Evolutionary conservation across 2,329 filamentous ascomycete species (phyloP), one percentile per base, ranked within the genome.

Genomic region (Trichophyton mentagrophytes): DNA sequence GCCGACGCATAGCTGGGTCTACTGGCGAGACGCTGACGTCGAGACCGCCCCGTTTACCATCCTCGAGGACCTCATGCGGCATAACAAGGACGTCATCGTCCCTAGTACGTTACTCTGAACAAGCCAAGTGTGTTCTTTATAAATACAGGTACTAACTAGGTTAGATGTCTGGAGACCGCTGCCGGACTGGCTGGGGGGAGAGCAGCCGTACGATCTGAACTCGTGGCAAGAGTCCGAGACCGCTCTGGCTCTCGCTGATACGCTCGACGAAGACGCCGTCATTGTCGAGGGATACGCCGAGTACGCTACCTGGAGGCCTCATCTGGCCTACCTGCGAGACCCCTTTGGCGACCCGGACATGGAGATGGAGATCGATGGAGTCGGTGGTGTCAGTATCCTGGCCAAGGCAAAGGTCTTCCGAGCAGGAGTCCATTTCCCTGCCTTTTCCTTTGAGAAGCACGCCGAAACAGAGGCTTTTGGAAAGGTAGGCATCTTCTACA

Each of bases 161-260:
- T 55, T 63, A 91, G 88, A 99, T 77, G 93, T 99, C 63, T 99
- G 93, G 93, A 86, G 93, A 65, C 93, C 93, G n/a, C 82, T 99
- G 56, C 93, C 93, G 5, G 93, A 99, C 74, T 99, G 93, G 93
- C 87, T 99, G 25, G 93, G 93, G 53, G 95, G 93, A 68, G 93
- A 99, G 73, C 93, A 99, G 72, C 93, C 93, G 1, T 99, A 99
- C 73, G 93, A 99, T 75, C 75, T 99, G 68, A 99, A 99, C 74
- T 97, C 92, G 15, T 99, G 93, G 93, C 93, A 99, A 74, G 93
- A 99, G 74, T 99, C 93, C 0, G 95, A 99, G 71, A 99, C 93
- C 0, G 93, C 93, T 0, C 80, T 99, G 59, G 89, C 90, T 7
- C 81, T 99, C 42, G 93, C 93, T 9, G 92, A 99, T 65, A 96